phyloP scores from a whole-genome alignment of 2,329 filamentous ascomycete species.

The Aspergillus tamarii region DNA sequence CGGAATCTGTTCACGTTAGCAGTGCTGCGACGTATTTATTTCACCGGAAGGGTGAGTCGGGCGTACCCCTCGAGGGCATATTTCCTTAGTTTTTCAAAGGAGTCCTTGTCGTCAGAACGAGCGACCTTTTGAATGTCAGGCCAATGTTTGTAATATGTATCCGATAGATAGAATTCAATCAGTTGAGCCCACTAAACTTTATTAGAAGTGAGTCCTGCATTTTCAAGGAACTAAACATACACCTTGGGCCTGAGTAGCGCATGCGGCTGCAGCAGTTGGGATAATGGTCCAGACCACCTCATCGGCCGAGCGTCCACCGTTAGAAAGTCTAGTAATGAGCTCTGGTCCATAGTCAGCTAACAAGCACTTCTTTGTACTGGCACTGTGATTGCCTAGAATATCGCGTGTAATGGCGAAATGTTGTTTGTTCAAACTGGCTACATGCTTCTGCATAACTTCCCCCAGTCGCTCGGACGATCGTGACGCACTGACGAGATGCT shows the following conservation, averaged over 20 bases:
- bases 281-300: conserved; percentile 16
- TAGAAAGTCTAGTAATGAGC: conserved; percentile 8
- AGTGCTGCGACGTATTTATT: background rate
- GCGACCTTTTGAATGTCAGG: conserved; percentile 12
- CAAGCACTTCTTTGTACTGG: background rate
- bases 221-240: background rate
- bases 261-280: conserved; percentile 16
- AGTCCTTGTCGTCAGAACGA: background rate
- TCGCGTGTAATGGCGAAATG: background rate
- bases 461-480: conserved; percentile 7
- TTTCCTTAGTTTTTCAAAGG: conserved; percentile 17
- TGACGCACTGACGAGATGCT: background rate
- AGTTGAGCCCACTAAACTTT: conserved; percentile 15
- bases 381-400: background rate
- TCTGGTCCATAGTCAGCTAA: conserved; percentile 9
- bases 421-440: background rate
- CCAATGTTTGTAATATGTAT: conserved; percentile 13
- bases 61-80: conserved; percentile 18
- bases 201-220: background rate
- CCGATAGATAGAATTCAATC: conserved; percentile 17
- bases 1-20: conserved; percentile 13
- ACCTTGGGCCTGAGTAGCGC: conserved; percentile 16
- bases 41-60: background rate
- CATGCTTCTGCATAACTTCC: conserved; percentile 9
- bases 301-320: conserved; percentile 11